Conservation (phyloP, 768 basidiomycete genomes). For the Terana coerulea region DNA sequence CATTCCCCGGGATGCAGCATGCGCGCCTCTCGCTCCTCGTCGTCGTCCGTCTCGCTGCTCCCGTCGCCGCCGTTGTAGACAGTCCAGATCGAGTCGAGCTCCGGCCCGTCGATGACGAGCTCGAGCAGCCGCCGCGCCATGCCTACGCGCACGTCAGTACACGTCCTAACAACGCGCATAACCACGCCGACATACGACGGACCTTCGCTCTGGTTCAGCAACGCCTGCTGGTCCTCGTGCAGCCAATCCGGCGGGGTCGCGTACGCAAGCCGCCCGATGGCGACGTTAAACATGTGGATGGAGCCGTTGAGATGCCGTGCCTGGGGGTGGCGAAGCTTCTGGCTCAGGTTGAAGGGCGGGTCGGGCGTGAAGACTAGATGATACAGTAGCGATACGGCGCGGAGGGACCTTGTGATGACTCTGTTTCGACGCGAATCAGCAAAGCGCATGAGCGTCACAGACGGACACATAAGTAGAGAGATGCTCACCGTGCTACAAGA, state of each 20-base stretch:
- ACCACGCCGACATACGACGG: neutral
- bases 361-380: conserved; percentile 52
- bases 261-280: conserved; percentile 71
- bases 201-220: conserved; percentile 25
- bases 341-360: conserved; percentile 47
- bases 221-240: conserved; percentile 10
- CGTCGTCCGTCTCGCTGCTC: conserved; percentile 3
- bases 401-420: conserved; percentile 45
- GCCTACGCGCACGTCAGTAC: conserved; percentile 17
- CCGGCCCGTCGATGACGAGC: conserved; percentile 27
- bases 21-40: conserved; percentile 15
- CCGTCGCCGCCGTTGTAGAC: conserved; percentile 23
- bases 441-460: too few species aligned
- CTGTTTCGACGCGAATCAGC: conserved; percentile 30
- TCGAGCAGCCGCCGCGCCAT: conserved; percentile 27
- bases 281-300: conserved; percentile 69
- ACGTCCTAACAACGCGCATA: neutral
- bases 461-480: neutral
- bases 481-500: conserved; percentile 35
- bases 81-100: conserved; percentile 28
- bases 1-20: conserved; percentile 10
- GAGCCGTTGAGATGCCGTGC: conserved; percentile 57
- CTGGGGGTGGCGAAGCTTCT: conserved; percentile 53
- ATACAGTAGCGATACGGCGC: conserved; percentile 57
- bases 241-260: conserved; percentile 33